Evolutionary conservation across 306 rosid species (phyloP).

Genomic region (Trifolium dubium): DNA sequence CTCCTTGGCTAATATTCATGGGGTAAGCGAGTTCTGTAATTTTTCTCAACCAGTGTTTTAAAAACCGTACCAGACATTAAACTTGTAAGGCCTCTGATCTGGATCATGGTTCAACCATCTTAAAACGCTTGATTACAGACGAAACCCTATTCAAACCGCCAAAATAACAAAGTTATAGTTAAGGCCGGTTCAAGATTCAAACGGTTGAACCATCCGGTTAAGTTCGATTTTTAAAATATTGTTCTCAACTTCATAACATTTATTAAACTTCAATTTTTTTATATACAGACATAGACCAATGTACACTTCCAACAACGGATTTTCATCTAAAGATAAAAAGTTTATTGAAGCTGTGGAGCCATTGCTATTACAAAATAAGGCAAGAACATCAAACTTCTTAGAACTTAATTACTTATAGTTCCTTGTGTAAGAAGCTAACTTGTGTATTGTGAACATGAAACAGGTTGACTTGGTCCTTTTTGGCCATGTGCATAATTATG

Average conservation of each 20-base stretch:
- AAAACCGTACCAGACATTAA: not conserved
- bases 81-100: not conserved
- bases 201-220: not conserved
- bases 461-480: conserved; percentile 82
- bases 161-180: not conserved
- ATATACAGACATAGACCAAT: conserved; percentile 86
- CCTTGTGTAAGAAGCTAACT: conserved; percentile 12
- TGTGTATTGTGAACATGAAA: conserved; percentile 32
- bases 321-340: conserved; percentile 3
- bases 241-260: not conserved
- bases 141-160: not conserved
- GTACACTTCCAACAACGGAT: conserved; percentile 55
- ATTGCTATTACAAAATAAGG: conserved; percentile 63
- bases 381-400: conserved; percentile 30
- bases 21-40: conserved; percentile 56
- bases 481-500: conserved; percentile 90
- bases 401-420: not conserved
- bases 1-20: conserved; percentile 85
- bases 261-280: not conserved
- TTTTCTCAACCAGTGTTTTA: not conserved
- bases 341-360: conserved; percentile 69
- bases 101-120: not conserved
- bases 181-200: not conserved
- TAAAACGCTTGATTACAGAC: not conserved
- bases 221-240: not conserved